Conservation (phyloP, 2,329 filamentous ascomycete species). For the Lojkania enalia region DNA sequence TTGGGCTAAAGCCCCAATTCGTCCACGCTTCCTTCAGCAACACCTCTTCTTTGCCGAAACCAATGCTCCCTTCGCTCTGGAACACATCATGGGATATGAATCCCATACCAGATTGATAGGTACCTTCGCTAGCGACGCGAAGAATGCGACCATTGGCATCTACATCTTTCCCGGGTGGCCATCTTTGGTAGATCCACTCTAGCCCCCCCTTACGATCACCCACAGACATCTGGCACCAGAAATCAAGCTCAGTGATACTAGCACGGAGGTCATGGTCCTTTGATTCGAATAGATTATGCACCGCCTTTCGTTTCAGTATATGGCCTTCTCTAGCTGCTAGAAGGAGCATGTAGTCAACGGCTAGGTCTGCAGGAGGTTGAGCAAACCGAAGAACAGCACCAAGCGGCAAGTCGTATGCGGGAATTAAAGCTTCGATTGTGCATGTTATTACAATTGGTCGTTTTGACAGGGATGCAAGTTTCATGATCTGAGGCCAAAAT, state of each 20-base stretch:
- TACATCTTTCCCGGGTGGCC: constrained; percentile 71
- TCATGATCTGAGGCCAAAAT: constrained; percentile 84
- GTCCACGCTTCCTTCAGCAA: constrained; percentile 66
- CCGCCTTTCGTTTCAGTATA: constrained; percentile 66
- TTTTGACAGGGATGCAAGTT: constrained; percentile 80
- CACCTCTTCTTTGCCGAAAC: constrained; percentile 61
- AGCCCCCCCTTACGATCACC: constrained; percentile 86
- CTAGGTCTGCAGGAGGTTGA: constrained; percentile 66
- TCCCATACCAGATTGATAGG: constrained; percentile 79
- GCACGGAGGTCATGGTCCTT: constrained; percentile 76
- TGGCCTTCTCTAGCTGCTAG: constrained; percentile 90
- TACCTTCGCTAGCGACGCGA: constrained; percentile 78
- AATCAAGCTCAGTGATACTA: constrained; percentile 81
- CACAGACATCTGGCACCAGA: constrained; percentile 96
- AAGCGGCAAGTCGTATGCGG: constrained; percentile 71
- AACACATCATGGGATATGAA: constrained; percentile 67
- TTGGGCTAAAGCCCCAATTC: constrained; percentile 67
- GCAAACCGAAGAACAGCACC: constrained; percentile 82
- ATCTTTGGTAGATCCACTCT: constrained; percentile 84
- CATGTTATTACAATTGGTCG: constrained; percentile 94
- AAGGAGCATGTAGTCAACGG: constrained; percentile 78
- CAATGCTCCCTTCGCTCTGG: constrained; percentile 40
- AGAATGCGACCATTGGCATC: constrained; percentile 69
- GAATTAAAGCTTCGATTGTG: constrained; percentile 84
- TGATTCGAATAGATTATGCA: constrained; percentile 70